A percentile compares a stretch with the other conserved stretches of the same genome.
Conservation (phyloP, 169 alveolate species). For the Besnoitia besnoiti region DNA sequence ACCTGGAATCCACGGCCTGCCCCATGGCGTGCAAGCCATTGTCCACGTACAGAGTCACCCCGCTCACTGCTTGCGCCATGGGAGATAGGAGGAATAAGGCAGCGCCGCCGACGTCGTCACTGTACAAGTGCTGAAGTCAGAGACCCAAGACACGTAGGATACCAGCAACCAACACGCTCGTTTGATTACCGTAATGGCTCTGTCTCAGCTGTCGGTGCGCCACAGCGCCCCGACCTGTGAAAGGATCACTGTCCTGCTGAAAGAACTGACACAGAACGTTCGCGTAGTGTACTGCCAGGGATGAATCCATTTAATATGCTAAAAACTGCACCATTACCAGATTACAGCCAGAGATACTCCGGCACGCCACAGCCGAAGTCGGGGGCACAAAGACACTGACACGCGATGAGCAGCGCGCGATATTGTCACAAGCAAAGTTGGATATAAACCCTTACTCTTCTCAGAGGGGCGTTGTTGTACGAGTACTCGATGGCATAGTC, state of each 20-base stretch:
- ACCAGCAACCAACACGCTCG: too few relatives aligned
- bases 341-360: too few relatives aligned
- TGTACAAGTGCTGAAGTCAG: slow-evolving; percentile 65
- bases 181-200: background rate
- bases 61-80: slow-evolving; percentile 76
- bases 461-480: slow-evolving; percentile 75
- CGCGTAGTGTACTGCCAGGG: too few relatives aligned
- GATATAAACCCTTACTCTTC: slow-evolving; percentile 1
- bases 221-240: too few relatives aligned
- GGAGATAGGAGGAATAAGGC: slow-evolving; percentile 77
- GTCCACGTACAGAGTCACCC: slow-evolving; percentile 79
- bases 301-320: too few relatives aligned
- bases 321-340: too few relatives aligned
- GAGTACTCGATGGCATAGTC: slow-evolving; percentile 82
- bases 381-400: too few relatives aligned
- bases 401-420: too few relatives aligned
- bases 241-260: background rate
- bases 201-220: background rate
- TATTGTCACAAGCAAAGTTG: too few relatives aligned
- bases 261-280: too few relatives aligned
- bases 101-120: slow-evolving; percentile 77
- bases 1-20: slow-evolving; percentile 67
- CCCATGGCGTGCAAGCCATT: slow-evolving; percentile 80
- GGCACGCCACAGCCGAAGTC: too few relatives aligned
- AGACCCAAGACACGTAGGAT: too few relatives aligned